A percentile compares a stretch with the other conserved stretches of the same genome.
Evolutionary conservation across 208 protist species (phyloP).

Genomic region (Leishmania mexicana): DNA sequence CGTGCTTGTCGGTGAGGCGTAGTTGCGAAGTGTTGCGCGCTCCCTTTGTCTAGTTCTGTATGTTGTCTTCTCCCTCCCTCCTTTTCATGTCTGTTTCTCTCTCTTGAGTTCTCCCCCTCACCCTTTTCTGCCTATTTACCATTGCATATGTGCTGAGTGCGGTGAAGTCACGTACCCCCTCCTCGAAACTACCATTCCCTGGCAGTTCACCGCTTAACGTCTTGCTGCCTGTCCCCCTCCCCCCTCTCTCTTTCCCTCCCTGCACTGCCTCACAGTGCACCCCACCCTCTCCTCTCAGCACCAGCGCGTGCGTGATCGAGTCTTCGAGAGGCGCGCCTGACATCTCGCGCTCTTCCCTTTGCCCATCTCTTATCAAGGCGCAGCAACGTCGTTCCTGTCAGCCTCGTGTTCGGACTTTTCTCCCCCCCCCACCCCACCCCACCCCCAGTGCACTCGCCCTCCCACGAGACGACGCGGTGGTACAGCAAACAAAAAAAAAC

Average conservation of each 20-base stretch:
- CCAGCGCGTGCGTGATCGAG: background rate
- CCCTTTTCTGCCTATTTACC: background rate
- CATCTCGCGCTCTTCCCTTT: background rate
- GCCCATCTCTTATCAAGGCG: background rate
- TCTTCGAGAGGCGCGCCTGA: background rate
- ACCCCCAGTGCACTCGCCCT: background rate
- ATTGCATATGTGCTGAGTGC: background rate
- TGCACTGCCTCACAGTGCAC: background rate
- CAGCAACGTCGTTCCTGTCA: background rate
- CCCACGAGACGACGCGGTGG: background rate
- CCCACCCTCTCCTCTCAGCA: background rate
- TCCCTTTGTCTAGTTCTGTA: background rate
- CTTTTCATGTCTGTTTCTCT: background rate
- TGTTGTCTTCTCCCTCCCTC: background rate
- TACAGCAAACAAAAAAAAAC: background rate
- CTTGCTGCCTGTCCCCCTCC: background rate
- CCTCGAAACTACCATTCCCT: background rate
- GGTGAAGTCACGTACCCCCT: background rate
- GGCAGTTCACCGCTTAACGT: background rate
- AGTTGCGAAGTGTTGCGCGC: background rate
- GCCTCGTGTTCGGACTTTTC: background rate
- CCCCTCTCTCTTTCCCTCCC: background rate
- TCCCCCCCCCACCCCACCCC: too few species aligned
- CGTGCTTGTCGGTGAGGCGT: background rate
- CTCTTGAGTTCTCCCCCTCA: background rate